Evolutionary conservation across 192 early-diverging fungal species (phyloP), one percentile per base, ranked within the genome.

Genomic region (Coemansia sp.): DNA sequence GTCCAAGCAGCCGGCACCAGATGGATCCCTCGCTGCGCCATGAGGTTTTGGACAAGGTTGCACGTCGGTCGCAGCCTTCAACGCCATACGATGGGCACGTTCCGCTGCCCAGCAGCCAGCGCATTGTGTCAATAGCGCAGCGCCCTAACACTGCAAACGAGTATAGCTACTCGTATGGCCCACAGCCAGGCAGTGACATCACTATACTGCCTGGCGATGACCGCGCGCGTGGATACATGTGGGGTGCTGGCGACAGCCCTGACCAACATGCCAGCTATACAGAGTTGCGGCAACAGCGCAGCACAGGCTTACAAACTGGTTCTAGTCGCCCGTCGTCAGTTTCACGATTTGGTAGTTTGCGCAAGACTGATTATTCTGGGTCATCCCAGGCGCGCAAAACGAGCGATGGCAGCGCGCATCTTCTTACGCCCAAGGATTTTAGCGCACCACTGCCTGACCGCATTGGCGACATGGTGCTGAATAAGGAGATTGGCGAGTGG

Each of bases 391-490:
- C 49, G 48, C 70, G 75, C 55, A 78, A 78, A 64, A 47, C 70
- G 28, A 78, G 75, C 56, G 75, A 78, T 14, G 54, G 75, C 58
- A 78, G 67, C 48, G 70, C 69, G 2, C 66, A 72, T 8, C 52
- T 72, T 42, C 56, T 78, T 2, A 78, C 66, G 10, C 75, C 70
- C 10, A 65, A 69, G 19, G 70, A 78, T 53, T 69, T 72, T 62
- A 52, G 62, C 50, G 64, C 28, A 20, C 70, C 66, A 19, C 28
- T 78, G 49, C 70, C 75, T 4, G 62, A 71, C 19, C 75, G 75
- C 14, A 50, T 78, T 19, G 75, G 75, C 58, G 66, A 78, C 38
- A 78, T 78, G 75, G 75, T 78, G 1, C 58, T 78, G 20, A 71
- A 78, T 38, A 62, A 60, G 59, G 63, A 54, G 21, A 46, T 71